Percentiles rank a stretch among this genome's conserved stretches.
These are phyloP conservation scores for Prunus padus DNA, from an alignment of 306 rosid species.

Conservation along the genomic window DNA sequence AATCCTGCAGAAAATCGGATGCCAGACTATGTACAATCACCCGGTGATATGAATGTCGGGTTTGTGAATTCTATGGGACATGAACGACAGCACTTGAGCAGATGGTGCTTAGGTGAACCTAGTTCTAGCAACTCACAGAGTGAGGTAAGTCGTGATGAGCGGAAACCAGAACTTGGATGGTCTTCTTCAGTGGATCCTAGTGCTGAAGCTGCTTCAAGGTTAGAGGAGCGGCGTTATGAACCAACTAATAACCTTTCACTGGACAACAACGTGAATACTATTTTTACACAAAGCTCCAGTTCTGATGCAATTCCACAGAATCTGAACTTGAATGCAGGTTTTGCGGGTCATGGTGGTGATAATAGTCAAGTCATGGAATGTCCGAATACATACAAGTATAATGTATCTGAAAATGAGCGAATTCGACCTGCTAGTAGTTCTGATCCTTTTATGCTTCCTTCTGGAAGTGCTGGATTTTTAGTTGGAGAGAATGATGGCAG, in stretches of 20 bases:
- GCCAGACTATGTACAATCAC: constrained; percentile 55
- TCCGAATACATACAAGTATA: constrained; percentile 54
- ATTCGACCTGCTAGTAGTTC: constrained; percentile 43
- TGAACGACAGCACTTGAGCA: constrained; percentile 57
- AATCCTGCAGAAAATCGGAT: constrained; percentile 59
- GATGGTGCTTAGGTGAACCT: constrained; percentile 88
- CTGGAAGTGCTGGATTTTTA: constrained; percentile 46
- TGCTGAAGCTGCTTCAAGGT: constrained; percentile 50
- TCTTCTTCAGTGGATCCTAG: constrained; percentile 51
- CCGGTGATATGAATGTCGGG: constrained; percentile 54
- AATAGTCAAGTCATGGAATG: constrained; percentile 45
- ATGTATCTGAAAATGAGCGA: constrained; percentile 53
- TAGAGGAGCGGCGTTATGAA: constrained; percentile 52
- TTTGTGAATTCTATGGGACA: constrained; percentile 53
- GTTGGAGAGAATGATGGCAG: constrained; percentile 56
- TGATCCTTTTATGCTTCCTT: constrained; percentile 58
- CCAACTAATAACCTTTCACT: constrained; percentile 49
- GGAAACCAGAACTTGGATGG: constrained; percentile 71
- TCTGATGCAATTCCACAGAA: constrained; percentile 46
- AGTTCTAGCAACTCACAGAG: constrained; percentile 65
- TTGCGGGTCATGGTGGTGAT: constrained; percentile 40
- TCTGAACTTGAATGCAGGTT: constrained; percentile 66
- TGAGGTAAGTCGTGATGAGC: constrained; percentile 50
- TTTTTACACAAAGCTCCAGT: constrained; percentile 52
- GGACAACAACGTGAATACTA: constrained; percentile 49